These are phyloP conservation scores for Takashimella koratensis DNA, from an alignment of 1,284 basidiomycete genomes.

Conservation along the genomic window DNA sequence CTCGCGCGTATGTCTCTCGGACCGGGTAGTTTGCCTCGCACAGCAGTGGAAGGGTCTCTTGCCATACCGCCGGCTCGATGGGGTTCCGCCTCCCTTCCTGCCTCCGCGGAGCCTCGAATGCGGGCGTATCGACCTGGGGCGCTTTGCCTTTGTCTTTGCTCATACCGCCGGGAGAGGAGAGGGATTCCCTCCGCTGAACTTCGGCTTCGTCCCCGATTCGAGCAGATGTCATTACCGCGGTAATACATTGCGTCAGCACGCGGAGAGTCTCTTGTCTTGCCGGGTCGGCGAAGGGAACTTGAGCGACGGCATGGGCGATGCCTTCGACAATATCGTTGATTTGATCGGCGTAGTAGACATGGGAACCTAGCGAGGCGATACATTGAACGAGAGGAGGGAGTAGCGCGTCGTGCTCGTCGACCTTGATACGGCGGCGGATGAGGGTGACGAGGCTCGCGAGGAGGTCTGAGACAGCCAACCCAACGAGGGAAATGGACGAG, in stretches of 20 bases:
- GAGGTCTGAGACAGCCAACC: slow-evolving; percentile 86
- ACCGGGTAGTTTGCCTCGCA: slow-evolving; percentile 71
- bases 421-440: slow-evolving; percentile 65
- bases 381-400: slow-evolving; percentile 71
- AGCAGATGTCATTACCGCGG: slow-evolving; percentile 36
- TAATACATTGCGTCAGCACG: slow-evolving; percentile 39
- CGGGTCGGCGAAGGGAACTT: slow-evolving; percentile 48
- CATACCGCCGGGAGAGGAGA: not conserved
- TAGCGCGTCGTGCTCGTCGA: slow-evolving; percentile 64
- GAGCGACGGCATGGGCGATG: slow-evolving; percentile 67
- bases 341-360: slow-evolving; percentile 95
- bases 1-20: slow-evolving; percentile 69
- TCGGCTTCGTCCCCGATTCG: slow-evolving; percentile 36
- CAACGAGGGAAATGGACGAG: slow-evolving; percentile 76
- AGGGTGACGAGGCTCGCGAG: slow-evolving; percentile 71
- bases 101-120: slow-evolving; percentile 17
- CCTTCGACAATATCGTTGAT: slow-evolving; percentile 89
- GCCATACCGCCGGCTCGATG: slow-evolving; percentile 78
- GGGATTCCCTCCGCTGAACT: slow-evolving; percentile 1
- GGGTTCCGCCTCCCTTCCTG: slow-evolving; percentile 58
- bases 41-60: slow-evolving; percentile 76
- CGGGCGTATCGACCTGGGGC: slow-evolving; percentile 25
- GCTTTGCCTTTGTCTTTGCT: slow-evolving; percentile 37
- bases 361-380: slow-evolving; percentile 71
- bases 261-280: slow-evolving; percentile 67